Percentiles rank a stretch among this genome's conserved stretches.
Conservation (phyloP, 2,329 filamentous ascomycete genomes). For the Aspergillus unguis region DNA sequence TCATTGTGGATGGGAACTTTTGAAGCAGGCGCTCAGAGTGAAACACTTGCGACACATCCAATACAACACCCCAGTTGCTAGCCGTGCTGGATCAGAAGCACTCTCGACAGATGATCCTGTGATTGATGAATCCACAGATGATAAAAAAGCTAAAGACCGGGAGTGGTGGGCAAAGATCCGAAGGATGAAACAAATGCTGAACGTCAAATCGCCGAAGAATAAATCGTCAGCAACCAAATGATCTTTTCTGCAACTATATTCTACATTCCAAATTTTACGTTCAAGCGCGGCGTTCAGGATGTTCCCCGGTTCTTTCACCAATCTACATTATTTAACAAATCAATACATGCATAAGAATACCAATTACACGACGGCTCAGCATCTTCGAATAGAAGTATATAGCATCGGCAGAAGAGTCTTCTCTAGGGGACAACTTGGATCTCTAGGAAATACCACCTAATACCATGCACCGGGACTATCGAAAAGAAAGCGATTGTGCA, state of each 20-base stretch:
- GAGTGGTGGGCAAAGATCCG: slow-evolving; percentile 70
- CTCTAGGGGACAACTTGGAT: too few species aligned
- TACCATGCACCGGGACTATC: too few species aligned
- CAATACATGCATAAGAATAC: too few species aligned
- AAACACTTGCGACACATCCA: slow-evolving; percentile 34
- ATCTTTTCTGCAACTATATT: neutral
- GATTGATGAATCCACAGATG: slow-evolving; percentile 39
- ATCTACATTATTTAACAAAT: too few species aligned
- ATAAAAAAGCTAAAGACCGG: slow-evolving; percentile 62
- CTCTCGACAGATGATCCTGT: slow-evolving; percentile 19
- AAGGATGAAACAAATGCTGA: slow-evolving; percentile 68
- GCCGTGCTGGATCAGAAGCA: slow-evolving; percentile 28
- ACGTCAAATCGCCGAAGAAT: slow-evolving; percentile 61
- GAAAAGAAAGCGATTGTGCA: too few species aligned
- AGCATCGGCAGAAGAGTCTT: too few species aligned
- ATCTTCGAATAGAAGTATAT: too few species aligned
- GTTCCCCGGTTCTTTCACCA: neutral
- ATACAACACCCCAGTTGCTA: slow-evolving; percentile 24
- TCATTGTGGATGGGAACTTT: slow-evolving; percentile 46
- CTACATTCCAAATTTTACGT: neutral
- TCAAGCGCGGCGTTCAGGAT: slow-evolving; percentile 17
- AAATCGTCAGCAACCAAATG: slow-evolving; percentile 22
- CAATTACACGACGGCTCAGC: too few species aligned
- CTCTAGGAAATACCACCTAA: too few species aligned
- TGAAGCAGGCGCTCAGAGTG: slow-evolving; percentile 43